Percentiles rank a stretch among this genome's conserved stretches.
phyloP scores from a whole-genome alignment of 345 rosid genomes.

The Boechera divaricarpa region DNA sequence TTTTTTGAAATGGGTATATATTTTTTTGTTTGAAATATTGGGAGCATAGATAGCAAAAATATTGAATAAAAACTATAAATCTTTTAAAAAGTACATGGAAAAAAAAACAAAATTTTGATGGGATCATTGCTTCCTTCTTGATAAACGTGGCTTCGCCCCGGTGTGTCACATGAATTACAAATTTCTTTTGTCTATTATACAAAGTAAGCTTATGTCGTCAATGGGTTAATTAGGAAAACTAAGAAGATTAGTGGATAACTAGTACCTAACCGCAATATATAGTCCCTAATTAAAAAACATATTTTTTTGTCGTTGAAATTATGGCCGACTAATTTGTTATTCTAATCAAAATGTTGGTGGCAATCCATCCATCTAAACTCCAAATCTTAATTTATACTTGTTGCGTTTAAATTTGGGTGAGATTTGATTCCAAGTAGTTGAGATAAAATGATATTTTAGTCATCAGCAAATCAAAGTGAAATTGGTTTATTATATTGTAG shows the following conservation, averaged over 20 bases:
- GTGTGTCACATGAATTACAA: not conserved
- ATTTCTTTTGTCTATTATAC: not conserved
- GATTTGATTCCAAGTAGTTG: constrained; percentile 22
- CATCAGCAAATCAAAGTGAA: not conserved
- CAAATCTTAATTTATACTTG: constrained; percentile 3
- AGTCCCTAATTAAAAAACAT: not conserved
- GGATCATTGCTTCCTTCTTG: too few relatives aligned
- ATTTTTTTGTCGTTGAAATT: not conserved
- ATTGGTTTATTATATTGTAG: not conserved
- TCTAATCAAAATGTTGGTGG: constrained; percentile 17
- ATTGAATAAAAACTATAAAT: too few relatives aligned
- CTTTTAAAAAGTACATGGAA: too few relatives aligned
- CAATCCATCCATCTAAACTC: not conserved
- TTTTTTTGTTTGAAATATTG: too few relatives aligned
- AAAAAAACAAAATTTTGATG: too few relatives aligned
- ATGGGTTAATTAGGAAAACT: not conserved
- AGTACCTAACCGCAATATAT: not conserved
- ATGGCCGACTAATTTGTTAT: not conserved
- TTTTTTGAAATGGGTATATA: too few relatives aligned
- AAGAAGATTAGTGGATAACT: constrained; percentile 16
- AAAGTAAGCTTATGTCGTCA: not conserved
- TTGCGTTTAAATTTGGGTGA: not conserved
- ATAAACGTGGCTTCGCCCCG: too few relatives aligned
- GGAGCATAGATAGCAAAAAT: too few relatives aligned
- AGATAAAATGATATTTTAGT: constrained; percentile 14